Evolutionary conservation across 1,284 basidiomycete genomes (phyloP).

Genomic region (Ustilago tritici): DNA sequence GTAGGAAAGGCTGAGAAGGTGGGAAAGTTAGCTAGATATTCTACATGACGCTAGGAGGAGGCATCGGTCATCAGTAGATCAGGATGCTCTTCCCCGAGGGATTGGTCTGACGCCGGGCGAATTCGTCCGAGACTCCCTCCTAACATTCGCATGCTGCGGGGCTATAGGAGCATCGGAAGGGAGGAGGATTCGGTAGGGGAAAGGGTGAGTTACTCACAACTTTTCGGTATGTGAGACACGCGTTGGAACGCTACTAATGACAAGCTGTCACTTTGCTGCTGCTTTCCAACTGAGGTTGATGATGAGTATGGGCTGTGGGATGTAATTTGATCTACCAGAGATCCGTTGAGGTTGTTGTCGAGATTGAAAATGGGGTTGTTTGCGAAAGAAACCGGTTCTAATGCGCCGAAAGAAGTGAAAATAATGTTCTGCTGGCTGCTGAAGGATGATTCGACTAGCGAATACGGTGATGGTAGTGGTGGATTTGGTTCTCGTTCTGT

Average conservation of each 20-base stretch:
- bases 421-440: conserved; percentile 9
- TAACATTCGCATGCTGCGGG: neutral
- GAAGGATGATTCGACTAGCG: conserved; percentile 10
- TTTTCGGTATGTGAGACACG: conserved; percentile 25
- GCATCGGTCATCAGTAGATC: neutral
- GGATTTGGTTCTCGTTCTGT: neutral
- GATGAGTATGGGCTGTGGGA: neutral
- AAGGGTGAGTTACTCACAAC: conserved; percentile 11
- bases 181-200: neutral
- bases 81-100: neutral
- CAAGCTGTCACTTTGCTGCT: conserved; percentile 14
- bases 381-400: conserved; percentile 30
- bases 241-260: conserved; percentile 20
- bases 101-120: neutral
- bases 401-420: conserved; percentile 1
- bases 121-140: neutral
- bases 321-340: conserved; percentile 23
- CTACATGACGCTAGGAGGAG: neutral
- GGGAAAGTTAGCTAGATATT: neutral
- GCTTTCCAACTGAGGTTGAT: no score
- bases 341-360: conserved; percentile 4
- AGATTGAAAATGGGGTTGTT: neutral
- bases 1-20: neutral
- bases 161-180: neutral
- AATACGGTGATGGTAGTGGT: neutral